Evolutionary conservation across 768 basidiomycete genomes (phyloP).

Genomic region (Suillus subalutaceus): DNA sequence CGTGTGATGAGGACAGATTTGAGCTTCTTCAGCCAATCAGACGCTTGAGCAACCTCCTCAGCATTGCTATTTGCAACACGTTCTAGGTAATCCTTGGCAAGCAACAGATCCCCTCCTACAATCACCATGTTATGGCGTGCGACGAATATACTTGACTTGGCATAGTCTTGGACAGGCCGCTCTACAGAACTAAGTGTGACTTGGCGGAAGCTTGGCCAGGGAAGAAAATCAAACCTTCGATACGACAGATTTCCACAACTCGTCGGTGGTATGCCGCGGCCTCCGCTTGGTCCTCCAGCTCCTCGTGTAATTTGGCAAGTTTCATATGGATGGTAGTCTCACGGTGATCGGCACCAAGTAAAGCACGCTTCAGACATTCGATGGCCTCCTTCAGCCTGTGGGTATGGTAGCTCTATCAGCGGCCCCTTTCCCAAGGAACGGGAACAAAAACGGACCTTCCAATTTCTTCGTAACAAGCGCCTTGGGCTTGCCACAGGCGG

Average conservation of each 20-base stretch:
- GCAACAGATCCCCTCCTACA: conserved; percentile 61
- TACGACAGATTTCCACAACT: conserved; percentile 65
- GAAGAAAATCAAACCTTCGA: conserved; percentile 45
- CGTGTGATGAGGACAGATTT: conserved; percentile 38
- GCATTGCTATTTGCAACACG: conserved; percentile 77
- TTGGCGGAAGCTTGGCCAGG: conserved; percentile 1
- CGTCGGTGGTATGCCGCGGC: conserved; percentile 82
- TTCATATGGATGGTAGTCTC: conserved; percentile 75
- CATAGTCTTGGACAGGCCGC: conserved; percentile 75
- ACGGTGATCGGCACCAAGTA: conserved; percentile 77
- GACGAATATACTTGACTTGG: conserved; percentile 82
- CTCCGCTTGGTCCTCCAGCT: conserved; percentile 65
- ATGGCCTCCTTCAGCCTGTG: conserved; percentile 84
- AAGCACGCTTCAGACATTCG: conserved; percentile 87
- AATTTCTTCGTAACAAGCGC: conserved; percentile 91
- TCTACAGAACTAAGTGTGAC: conserved; percentile 42
- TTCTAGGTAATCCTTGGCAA: conserved; percentile 77
- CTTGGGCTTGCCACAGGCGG: conserved; percentile 94
- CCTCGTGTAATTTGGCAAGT: conserved; percentile 71
- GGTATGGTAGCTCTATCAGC: conserved; percentile 13
- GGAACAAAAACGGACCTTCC: conserved; percentile 56
- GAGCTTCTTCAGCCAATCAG: conserved; percentile 68
- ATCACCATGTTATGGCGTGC: conserved; percentile 76
- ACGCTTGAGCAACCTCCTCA: conserved; percentile 76
- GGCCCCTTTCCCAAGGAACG: neutral